Evolutionary conservation across 805 yeast genomes (phyloP), one percentile per base, ranked within the genome.

Genomic region (Yueomyces sp.): DNA sequence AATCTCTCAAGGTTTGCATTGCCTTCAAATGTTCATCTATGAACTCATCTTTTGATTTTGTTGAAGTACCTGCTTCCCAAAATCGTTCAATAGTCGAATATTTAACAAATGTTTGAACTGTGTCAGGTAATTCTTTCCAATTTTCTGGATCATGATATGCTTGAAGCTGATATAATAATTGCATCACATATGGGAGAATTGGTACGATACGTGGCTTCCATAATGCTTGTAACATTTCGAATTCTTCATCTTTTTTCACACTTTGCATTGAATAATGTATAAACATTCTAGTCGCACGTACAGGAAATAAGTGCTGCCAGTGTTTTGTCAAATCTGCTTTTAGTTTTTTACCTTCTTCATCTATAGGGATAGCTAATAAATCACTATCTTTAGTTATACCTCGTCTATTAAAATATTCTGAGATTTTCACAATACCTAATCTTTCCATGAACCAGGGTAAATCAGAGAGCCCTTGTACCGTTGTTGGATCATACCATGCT

Each of bases 371-470:
- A 42, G 77, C 74, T 41, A 90, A 61, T 43, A 94, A 63, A 60
- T 87, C 77, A 2, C 94, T 82, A 29, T 70, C 64, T 4, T 88
- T 85, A 1, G 83, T 74, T 32, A 94, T 88, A 4, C 85, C 84
- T 51, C 97, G 70, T 5, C 76, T 73, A 48, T 81, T 79, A 63
- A 94, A 92, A 57, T 92, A 92, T 46, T 82, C 82, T 0, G 96
- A 95, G 55, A 92, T 94, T 57, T 79, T 79, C 3, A 87, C 97
- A 44, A 92, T 85, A 2, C 98, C 98, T 42, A 94, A 73, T 53
- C 96, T 74, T 63, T 88, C 97, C 97, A 92, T 90, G 53, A 92
- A 92, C 97, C 97, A 92, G 47, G 86, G 95, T 39, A 94, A 69
- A 56, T 90, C 94, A 55, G 80, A 68, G 30, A 92, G 66, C 0